phyloP scores from a whole-genome alignment of 306 rosid genomes.

The Oemleria cerasiformis region DNA sequence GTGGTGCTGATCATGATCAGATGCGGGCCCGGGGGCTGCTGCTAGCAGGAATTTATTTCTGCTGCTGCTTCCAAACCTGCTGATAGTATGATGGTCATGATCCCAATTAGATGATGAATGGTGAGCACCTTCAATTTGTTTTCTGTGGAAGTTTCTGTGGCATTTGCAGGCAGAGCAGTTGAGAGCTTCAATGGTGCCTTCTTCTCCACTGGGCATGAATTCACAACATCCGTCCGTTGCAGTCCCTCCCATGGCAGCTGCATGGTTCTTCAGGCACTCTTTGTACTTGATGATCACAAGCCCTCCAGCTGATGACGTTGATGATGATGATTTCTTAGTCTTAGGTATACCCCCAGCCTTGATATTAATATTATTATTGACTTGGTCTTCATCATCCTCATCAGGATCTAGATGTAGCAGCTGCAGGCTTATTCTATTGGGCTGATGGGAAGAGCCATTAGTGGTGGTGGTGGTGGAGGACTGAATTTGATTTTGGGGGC shows the following conservation, averaged over 20 bases:
- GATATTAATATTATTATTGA: neutral
- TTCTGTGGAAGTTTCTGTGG: constrained; percentile 91
- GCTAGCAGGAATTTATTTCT: constrained; percentile 36
- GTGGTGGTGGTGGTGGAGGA: neutral
- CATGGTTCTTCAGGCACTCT: constrained; percentile 89
- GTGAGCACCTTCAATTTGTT: constrained; percentile 50
- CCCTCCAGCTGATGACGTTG: no score
- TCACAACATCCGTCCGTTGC: constrained; percentile 92
- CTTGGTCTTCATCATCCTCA: constrained; percentile 3
- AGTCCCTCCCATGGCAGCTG: constrained; percentile 89
- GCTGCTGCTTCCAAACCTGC: constrained; percentile 23
- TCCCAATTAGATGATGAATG: constrained; percentile 5
- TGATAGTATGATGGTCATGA: neutral
- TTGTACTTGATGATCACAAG: constrained; percentile 36
- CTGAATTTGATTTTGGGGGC: neutral
- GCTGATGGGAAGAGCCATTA: constrained; percentile 14
- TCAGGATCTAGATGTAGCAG: neutral
- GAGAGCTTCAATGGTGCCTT: constrained; percentile 75
- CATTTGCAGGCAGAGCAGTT: constrained; percentile 85
- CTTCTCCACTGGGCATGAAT: constrained; percentile 89
- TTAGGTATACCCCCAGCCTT: neutral
- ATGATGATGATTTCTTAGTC: no score
- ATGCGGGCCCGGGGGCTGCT: neutral
- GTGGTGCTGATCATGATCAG: no score
- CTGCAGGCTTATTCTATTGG: neutral